A percentile compares a stretch with the other conserved stretches of the same genome.
These are phyloP conservation scores for Cercophora sp. DNA, from an alignment of 495 filamentous ascomycete genomes.

Conservation along the genomic window DNA sequence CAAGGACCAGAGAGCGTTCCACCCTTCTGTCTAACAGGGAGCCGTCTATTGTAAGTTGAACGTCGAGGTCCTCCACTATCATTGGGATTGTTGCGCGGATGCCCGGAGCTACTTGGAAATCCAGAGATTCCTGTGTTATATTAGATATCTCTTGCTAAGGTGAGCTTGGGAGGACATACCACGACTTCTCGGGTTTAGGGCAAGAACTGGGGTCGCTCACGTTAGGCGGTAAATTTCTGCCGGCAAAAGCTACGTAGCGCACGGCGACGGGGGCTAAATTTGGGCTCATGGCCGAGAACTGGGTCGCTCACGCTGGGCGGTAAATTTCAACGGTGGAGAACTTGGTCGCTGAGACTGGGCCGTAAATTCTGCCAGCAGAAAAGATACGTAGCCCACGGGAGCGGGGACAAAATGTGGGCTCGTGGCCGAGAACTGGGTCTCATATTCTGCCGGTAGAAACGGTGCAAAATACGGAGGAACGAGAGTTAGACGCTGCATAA, in stretches of 20 bases:
- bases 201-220: background rate
- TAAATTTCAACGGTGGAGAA: background rate
- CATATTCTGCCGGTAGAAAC: background rate
- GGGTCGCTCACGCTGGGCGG: background rate
- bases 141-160: background rate
- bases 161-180: background rate
- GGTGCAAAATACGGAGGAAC: conserved; percentile 1
- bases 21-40: background rate
- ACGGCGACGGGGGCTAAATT: background rate
- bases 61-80: background rate
- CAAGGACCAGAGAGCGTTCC: background rate
- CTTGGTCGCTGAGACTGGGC: background rate
- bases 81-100: background rate
- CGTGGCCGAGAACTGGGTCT: background rate
- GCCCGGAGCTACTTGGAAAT: background rate
- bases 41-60: background rate
- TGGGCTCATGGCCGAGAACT: background rate
- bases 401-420: background rate
- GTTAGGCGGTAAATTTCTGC: background rate
- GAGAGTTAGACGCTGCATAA: background rate
- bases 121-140: background rate
- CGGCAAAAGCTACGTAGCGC: background rate
- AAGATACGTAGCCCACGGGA: conserved; percentile 1
- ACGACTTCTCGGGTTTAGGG: background rate
- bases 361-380: background rate